Base-by-base conservation (phyloP, 2,329 filamentous ascomycete species). In the Cercospora berteroae region DNA sequence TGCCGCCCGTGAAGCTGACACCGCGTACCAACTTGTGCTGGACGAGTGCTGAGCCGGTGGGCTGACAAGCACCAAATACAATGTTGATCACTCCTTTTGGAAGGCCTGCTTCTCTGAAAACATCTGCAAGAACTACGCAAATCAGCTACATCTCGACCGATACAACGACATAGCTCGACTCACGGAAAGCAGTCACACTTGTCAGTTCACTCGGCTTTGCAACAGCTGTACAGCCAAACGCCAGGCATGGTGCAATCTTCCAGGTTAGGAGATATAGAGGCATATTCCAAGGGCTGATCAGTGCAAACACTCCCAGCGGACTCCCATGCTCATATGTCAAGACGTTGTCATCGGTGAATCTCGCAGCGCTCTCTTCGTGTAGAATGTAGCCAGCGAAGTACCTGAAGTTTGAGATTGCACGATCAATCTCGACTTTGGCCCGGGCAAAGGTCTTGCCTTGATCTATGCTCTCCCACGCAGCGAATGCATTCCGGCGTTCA, bases 11-110 rank as follows among this genome's bases (percentile, higher is more conserved):
- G 67, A 84, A 84, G 65, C 81, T 81, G 66, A 81, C 73, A 66
- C 83, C 83, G 12, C 74, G 74, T 5, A 84, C 75, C 94, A 70
- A 36, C 94, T 48, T 79, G 77, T 20, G 74, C 76, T 57, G 77
- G 79, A 79, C 67, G 1, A 69, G 52, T 20, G 63, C 56, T 13
- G 50, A 55, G 18, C 68, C 68, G 48, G 63, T 74, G 66, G n/a
- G 75, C 25, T 86, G 86, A 9, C 79, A 78, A 59, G 74, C 72
- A 2, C 79, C 79, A n/a, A 73, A 74, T 16, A 81, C 57, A 42
- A 80, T 69, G 57, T 80, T 83, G 31, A 83, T 61, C 1, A 82
- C 80, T 3, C 81, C 81, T 2, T 77, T 76, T 5, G 81, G 81
- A 64, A 83, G 80, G 4, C 80, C 80, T 18, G 78, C 80, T 70